These are phyloP conservation scores for Aspergillus ochraceoroseus DNA, from an alignment of 2,329 filamentous ascomycete genomes.

Conservation along the genomic window DNA sequence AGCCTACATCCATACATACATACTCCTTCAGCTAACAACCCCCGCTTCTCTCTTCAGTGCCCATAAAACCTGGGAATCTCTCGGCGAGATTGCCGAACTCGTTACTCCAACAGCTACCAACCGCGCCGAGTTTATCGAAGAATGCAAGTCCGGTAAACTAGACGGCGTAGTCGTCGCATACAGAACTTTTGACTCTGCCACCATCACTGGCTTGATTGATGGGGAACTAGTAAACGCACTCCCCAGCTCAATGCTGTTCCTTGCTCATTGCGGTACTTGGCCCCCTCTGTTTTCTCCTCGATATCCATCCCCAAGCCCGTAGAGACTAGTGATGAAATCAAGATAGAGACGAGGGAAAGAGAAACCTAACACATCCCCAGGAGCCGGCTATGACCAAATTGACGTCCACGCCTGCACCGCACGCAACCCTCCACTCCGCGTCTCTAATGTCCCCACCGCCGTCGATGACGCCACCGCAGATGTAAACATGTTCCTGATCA, in stretches of 20 bases:
- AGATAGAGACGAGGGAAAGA: background rate
- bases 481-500: constrained; percentile 70
- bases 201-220: constrained; percentile 65
- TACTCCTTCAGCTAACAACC: constrained; percentile 7
- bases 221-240: constrained; percentile 58
- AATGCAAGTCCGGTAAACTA: constrained; percentile 61
- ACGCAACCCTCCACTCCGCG: constrained; percentile 55
- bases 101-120: constrained; percentile 57
- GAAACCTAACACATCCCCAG: constrained; percentile 35
- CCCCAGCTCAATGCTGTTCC: constrained; percentile 37
- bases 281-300: background rate
- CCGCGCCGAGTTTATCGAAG: constrained; percentile 63
- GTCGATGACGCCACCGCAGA: constrained; percentile 83
- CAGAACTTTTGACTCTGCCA: constrained; percentile 63
- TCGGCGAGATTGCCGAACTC: constrained; percentile 61
- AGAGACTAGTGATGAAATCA: background rate
- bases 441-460: constrained; percentile 76
- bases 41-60: constrained; percentile 43
- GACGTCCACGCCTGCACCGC: constrained; percentile 66
- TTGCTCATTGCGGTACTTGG: constrained; percentile 40
- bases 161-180: constrained; percentile 62
- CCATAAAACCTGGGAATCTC: constrained; percentile 57
- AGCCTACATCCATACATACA: background rate
- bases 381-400: constrained; percentile 81
- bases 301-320: no score